These are phyloP conservation scores for Boletus rufocinnamomeus DNA, from an alignment of 768 basidiomycete species.

Conservation along the genomic window DNA sequence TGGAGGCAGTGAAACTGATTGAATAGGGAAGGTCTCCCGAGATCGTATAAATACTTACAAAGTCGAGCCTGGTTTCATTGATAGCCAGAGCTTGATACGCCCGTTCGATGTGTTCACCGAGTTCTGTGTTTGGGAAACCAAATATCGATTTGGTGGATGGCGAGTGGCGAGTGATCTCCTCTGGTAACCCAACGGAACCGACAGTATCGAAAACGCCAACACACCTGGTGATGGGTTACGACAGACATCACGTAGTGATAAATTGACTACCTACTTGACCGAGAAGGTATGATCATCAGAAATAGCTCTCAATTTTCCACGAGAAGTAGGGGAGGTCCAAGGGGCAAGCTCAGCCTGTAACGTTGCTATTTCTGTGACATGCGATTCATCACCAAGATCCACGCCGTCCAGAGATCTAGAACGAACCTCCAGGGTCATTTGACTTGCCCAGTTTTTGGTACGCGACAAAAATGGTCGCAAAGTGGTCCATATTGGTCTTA, in stretches of 20 bases:
- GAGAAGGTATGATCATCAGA: constrained; percentile 52
- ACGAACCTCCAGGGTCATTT: constrained; percentile 46
- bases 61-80: constrained; percentile 66
- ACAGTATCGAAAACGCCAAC: constrained; percentile 80
- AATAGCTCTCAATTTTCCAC: constrained; percentile 54
- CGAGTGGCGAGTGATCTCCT: constrained; percentile 53
- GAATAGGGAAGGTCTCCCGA: background rate
- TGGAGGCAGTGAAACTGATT: background rate
- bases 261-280: constrained; percentile 51
- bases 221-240: constrained; percentile 42
- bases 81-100: constrained; percentile 74
- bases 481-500: constrained; percentile 70
- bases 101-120: constrained; percentile 63
- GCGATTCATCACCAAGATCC: background rate
- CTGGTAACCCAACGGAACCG: constrained; percentile 70
- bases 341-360: constrained; percentile 49
- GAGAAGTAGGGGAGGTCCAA: constrained; percentile 55
- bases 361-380: constrained; percentile 35
- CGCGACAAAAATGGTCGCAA: constrained; percentile 59
- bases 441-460: constrained; percentile 65
- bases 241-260: constrained; percentile 1
- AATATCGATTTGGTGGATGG: constrained; percentile 53
- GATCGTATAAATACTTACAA: constrained; percentile 45
- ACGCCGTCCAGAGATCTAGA: background rate
- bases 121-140: constrained; percentile 59